A percentile compares a stretch with the other conserved stretches of the same genome.
Evolutionary conservation across 1,139 yeast genomes (phyloP).

Genomic region (Yamadazyma dendronema): DNA sequence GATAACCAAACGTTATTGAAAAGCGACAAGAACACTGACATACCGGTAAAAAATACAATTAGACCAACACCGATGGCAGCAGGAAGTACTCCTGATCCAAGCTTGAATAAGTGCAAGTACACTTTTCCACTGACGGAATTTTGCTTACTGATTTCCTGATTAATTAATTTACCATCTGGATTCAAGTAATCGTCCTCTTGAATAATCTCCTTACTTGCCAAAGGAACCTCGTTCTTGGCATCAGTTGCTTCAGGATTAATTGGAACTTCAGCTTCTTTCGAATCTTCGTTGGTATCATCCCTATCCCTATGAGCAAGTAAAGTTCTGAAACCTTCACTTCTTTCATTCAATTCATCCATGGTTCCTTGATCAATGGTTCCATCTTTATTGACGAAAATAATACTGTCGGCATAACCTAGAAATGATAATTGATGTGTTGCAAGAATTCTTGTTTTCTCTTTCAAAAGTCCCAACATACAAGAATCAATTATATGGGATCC

Average conservation of each 20-base stretch:
- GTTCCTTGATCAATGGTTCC: conserved; percentile 39
- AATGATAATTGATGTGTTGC: conserved; percentile 47
- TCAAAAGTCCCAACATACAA: conserved; percentile 35
- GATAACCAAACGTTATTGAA: conserved; percentile 78
- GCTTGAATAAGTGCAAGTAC: conserved; percentile 44
- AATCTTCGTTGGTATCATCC: conserved; percentile 17
- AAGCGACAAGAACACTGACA: conserved; percentile 25
- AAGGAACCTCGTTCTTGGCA: conserved; percentile 10
- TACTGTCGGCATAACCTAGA: conserved; percentile 37
- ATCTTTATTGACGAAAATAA: conserved; percentile 36
- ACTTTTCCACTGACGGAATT: conserved; percentile 29
- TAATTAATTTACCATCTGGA: conserved; percentile 30
- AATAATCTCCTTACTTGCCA: conserved; percentile 1
- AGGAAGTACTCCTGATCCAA: conserved; percentile 54
- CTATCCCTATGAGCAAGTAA: conserved; percentile 23
- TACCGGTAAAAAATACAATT: conserved; percentile 17
- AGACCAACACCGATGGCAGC: conserved; percentile 4
- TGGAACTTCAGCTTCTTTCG: too few species aligned
- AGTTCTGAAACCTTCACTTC: conserved; percentile 19
- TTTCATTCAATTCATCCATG: conserved; percentile 31
- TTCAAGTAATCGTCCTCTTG: background rate
- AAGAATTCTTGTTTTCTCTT: conserved; percentile 37
- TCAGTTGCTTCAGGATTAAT: background rate
- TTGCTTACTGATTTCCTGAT: conserved; percentile 40
- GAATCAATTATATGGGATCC: conserved; percentile 44